phyloP scores from a whole-genome alignment of 1,284 basidiomycete genomes.

The Malassezia brasiliensis region DNA sequence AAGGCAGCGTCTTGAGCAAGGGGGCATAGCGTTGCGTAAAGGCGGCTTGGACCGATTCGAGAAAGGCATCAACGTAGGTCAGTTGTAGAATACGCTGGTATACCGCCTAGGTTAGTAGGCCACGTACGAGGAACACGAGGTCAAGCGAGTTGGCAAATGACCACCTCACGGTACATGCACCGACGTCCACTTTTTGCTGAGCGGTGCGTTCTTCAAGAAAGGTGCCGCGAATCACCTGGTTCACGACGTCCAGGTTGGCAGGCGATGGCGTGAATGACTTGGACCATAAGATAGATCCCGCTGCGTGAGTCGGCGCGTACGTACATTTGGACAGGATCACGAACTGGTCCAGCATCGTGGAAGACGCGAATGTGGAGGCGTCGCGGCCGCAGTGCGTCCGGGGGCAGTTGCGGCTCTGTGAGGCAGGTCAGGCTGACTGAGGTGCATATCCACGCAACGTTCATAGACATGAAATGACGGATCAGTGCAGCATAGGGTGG shows the following conservation, averaged over 20 bases:
- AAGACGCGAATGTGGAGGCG: background rate
- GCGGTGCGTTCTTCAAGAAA: constrained; percentile 42
- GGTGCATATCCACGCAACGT: no score
- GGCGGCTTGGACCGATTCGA: constrained; percentile 26
- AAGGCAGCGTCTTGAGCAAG: constrained; percentile 25
- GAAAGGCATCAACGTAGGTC: constrained; percentile 79
- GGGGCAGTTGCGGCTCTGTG: no score
- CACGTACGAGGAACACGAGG: constrained; percentile 34
- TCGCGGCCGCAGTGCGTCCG: background rate
- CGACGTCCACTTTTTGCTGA: constrained; percentile 33
- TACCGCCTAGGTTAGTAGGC: constrained; percentile 55
- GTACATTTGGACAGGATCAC: constrained; percentile 14
- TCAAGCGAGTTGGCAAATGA: constrained; percentile 42
- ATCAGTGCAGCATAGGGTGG: no score
- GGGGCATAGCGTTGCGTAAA: constrained; percentile 35
- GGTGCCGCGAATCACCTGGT: constrained; percentile 35
- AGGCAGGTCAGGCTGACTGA: no score
- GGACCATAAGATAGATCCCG: constrained; percentile 41
- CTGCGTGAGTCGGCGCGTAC: constrained; percentile 10
- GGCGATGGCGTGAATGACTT: constrained; percentile 32
- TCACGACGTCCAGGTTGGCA: constrained; percentile 24
- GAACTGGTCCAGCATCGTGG: constrained; percentile 13
- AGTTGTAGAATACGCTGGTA: constrained; percentile 94
- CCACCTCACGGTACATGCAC: constrained; percentile 41
- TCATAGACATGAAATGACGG: no score